Evolutionary conservation across 345 rosid species (phyloP).

Genomic region (Eutrema heterophyllum): DNA sequence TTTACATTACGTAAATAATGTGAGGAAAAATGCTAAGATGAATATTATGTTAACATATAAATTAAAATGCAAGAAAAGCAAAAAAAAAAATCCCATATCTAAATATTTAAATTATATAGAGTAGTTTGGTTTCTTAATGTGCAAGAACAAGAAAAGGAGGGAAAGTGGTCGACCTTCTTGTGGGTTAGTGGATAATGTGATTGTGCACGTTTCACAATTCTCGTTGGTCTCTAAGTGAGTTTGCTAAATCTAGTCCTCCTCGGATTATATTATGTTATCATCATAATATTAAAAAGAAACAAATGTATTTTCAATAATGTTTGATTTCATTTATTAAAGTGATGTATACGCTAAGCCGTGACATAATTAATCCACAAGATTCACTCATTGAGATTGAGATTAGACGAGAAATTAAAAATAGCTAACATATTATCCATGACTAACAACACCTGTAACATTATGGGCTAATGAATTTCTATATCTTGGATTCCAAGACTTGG

Average conservation of each 20-base stretch:
- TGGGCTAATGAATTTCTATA: not conserved
- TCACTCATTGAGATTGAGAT: not conserved
- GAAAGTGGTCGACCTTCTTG: conserved; percentile 28
- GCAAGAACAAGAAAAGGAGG: conserved; percentile 18
- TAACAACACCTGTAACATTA: not conserved
- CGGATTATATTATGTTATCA: conserved; percentile 11
- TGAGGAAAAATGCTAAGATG: not conserved
- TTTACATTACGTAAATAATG: not conserved
- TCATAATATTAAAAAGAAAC: not conserved
- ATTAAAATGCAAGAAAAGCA: not conserved
- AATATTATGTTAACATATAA: not conserved
- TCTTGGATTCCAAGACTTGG: not conserved
- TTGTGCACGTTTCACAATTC: conserved; percentile 28
- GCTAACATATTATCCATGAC: not conserved
- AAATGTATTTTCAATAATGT: not conserved
- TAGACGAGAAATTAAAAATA: conserved; percentile 5
- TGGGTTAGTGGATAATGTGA: conserved; percentile 33
- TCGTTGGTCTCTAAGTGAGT: conserved; percentile 11
- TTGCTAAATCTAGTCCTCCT: conserved; percentile 6
- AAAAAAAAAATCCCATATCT: not conserved
- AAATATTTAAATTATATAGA: not conserved
- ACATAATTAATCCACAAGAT: conserved; percentile 5
- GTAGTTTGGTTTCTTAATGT: conserved; percentile 22
- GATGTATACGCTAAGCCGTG: conserved; percentile 8
- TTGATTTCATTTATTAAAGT: not conserved